Evolutionary conservation across 2,329 filamentous ascomycete genomes (phyloP).

Genomic region (Cylindrodendrum hubeiense): DNA sequence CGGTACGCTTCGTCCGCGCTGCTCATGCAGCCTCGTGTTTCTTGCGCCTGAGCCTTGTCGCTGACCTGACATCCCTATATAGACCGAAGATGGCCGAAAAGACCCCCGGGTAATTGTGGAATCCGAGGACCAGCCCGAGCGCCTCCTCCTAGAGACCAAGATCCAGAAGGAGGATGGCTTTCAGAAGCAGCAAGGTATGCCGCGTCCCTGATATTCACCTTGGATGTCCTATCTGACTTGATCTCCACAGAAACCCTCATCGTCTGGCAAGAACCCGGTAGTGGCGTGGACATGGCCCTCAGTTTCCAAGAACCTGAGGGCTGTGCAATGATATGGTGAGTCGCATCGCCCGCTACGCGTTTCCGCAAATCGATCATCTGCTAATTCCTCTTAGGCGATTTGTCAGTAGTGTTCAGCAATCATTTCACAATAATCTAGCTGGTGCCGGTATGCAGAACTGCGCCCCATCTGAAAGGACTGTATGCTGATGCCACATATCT

Average conservation of each 20-base stretch:
- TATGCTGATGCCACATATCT: constrained; percentile 43
- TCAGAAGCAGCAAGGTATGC: constrained; percentile 94
- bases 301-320: constrained; percentile 98
- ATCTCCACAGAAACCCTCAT: constrained; percentile 85
- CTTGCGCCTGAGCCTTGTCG: constrained; percentile 27
- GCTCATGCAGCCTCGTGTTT: constrained; percentile 16
- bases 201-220: constrained; percentile 17
- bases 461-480: constrained; percentile 2
- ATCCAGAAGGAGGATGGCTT: constrained; percentile 96
- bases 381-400: constrained; percentile 78
- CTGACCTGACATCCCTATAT: constrained; percentile 44
- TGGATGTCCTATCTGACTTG: constrained; percentile 40
- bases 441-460: constrained; percentile 66
- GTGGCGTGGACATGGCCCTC: constrained; percentile 94
- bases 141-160: constrained; percentile 87
- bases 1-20: constrained; percentile 66
- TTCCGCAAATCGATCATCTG: neutral
- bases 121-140: constrained; percentile 90
- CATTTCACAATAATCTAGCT: constrained; percentile 70
- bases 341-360: constrained; percentile 19
- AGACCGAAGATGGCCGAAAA: constrained; percentile 74
- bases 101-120: constrained; percentile 91
- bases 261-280: constrained; percentile 91
- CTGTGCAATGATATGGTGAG: constrained; percentile 90
- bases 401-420: constrained; percentile 85